A percentile compares a stretch with the other conserved stretches of the same genome.
These are phyloP conservation scores for Dichotomocladium elegans DNA, from an alignment of 371 early-diverging fungal genomes.

Conservation along the genomic window DNA sequence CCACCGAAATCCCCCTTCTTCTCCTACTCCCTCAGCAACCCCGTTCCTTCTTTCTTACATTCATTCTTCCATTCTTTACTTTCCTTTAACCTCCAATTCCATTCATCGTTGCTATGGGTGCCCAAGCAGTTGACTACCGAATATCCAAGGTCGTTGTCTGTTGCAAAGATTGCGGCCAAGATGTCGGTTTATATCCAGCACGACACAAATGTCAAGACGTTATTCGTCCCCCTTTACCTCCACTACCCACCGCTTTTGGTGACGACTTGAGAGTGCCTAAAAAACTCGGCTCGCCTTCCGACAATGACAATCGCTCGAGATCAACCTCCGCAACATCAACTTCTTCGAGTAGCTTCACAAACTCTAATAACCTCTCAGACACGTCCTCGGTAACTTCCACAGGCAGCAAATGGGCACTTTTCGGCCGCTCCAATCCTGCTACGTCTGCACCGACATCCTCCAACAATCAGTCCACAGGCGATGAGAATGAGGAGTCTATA, in stretches of 20 bases:
- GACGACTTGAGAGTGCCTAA: slow-evolving; percentile 14
- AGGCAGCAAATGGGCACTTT: slow-evolving; percentile 12
- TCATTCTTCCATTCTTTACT: slow-evolving; percentile 5
- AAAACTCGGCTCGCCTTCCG: slow-evolving; percentile 8
- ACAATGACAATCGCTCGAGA: slow-evolving; percentile 9
- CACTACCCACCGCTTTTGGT: slow-evolving; percentile 23
- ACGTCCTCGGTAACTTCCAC: slow-evolving; percentile 10
- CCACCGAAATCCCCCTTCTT: not conserved
- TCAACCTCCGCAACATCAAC: slow-evolving; percentile 12
- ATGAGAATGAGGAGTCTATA: slow-evolving; percentile 33
- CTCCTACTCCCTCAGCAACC: not conserved
- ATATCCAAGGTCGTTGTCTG: slow-evolving; percentile 59
- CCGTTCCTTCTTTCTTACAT: not conserved
- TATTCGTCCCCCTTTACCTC: slow-evolving; percentile 44
- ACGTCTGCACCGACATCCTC: too few species aligned
- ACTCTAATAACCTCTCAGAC: slow-evolving; percentile 8
- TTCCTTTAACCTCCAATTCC: slow-evolving; percentile 5
- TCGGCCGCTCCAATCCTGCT: slow-evolving; percentile 14
- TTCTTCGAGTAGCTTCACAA: slow-evolving; percentile 6
- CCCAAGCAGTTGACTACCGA: slow-evolving; percentile 57
- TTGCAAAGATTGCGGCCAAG: slow-evolving; percentile 68
- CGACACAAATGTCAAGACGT: slow-evolving; percentile 56
- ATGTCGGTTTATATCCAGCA: slow-evolving; percentile 68
- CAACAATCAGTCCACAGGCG: not conserved
- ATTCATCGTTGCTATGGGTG: slow-evolving; percentile 33